Percentiles rank a stretch among this genome's conserved stretches.
phyloP scores from a whole-genome alignment of 331 rosid species.

The Rhamnella rubrinervis region DNA sequence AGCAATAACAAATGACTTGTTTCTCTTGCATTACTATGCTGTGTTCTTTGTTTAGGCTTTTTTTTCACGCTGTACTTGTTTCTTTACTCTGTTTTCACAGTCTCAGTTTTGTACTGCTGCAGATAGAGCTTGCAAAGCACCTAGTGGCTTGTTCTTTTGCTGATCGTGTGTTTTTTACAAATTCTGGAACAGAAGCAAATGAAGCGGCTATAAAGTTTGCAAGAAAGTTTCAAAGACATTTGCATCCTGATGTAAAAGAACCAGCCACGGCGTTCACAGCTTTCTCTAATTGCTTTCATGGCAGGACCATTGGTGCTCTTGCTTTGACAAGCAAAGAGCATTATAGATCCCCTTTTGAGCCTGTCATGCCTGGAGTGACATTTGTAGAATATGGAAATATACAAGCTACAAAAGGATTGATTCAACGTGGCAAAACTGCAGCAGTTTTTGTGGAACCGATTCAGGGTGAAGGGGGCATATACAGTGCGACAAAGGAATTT shows the following conservation, averaged over 20 bases:
- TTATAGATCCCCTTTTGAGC: constrained; percentile 83
- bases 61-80: neutral
- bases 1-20: no score
- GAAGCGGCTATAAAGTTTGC: constrained; percentile 95
- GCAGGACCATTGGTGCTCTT: constrained; percentile 88
- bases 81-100: neutral
- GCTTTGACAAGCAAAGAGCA: constrained; percentile 93
- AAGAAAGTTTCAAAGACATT: constrained; percentile 71
- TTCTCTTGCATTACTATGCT: no score
- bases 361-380: constrained; percentile 89
- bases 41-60: no score
- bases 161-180: constrained; percentile 74
- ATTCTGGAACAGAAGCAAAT: constrained; percentile 91
- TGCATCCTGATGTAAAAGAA: constrained; percentile 38
- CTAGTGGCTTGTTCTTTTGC: constrained; percentile 71
- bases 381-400: constrained; percentile 80
- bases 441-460: constrained; percentile 90
- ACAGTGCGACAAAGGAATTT: constrained; percentile 82
- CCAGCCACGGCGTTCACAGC: constrained; percentile 69
- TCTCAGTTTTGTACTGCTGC: constrained; percentile 24
- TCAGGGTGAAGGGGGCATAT: constrained; percentile 93
- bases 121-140: constrained; percentile 81
- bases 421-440: constrained; percentile 57
- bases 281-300: constrained; percentile 82
- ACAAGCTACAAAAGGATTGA: constrained; percentile 55